Conservation (phyloP, 495 filamentous ascomycete genomes). For the Cercophora scortea region DNA sequence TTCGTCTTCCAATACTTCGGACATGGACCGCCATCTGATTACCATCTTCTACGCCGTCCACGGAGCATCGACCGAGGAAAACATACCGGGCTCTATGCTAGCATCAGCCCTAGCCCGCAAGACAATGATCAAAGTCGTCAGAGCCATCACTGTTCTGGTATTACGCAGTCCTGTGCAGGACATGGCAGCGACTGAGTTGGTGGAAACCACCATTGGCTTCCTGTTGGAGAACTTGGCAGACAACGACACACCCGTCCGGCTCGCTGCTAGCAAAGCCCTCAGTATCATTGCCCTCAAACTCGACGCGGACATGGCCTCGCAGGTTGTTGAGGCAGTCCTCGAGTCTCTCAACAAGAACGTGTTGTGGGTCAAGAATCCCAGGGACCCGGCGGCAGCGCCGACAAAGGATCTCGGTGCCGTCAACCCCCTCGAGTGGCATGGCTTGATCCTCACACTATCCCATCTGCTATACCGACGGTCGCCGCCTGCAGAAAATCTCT, state of each 20-base stretch:
- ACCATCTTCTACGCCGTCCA: slow-evolving; percentile 44
- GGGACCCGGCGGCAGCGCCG: slow-evolving; percentile 21
- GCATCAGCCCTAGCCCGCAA: slow-evolving; percentile 72
- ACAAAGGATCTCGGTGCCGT: slow-evolving; percentile 62
- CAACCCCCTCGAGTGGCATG: slow-evolving; percentile 83
- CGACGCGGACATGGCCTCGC: slow-evolving; percentile 66
- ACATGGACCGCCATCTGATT: slow-evolving; percentile 41
- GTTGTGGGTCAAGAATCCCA: slow-evolving; percentile 44
- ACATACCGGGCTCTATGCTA: slow-evolving; percentile 37
- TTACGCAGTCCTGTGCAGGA: slow-evolving; percentile 35
- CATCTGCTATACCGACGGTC: slow-evolving; percentile 76
- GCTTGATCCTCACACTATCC: slow-evolving; percentile 75
- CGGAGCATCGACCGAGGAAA: slow-evolving; percentile 27
- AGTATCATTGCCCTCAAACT: slow-evolving; percentile 77
- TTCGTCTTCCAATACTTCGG: slow-evolving; percentile 38
- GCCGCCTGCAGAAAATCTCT: slow-evolving; percentile 56
- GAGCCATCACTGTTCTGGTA: slow-evolving; percentile 58
- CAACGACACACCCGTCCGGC: slow-evolving; percentile 79
- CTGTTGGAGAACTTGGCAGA: slow-evolving; percentile 64
- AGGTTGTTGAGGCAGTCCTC: slow-evolving; percentile 81
- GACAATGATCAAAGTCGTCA: slow-evolving; percentile 71
- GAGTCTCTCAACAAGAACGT: slow-evolving; percentile 69
- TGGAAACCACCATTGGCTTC: slow-evolving; percentile 72
- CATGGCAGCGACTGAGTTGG: slow-evolving; percentile 26
- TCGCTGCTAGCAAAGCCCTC: slow-evolving; percentile 87